Evolutionary conservation across 2,329 filamentous ascomycete species (phyloP), one percentile per base, ranked within the genome.

Genomic region (Colletotrichum lupini): DNA sequence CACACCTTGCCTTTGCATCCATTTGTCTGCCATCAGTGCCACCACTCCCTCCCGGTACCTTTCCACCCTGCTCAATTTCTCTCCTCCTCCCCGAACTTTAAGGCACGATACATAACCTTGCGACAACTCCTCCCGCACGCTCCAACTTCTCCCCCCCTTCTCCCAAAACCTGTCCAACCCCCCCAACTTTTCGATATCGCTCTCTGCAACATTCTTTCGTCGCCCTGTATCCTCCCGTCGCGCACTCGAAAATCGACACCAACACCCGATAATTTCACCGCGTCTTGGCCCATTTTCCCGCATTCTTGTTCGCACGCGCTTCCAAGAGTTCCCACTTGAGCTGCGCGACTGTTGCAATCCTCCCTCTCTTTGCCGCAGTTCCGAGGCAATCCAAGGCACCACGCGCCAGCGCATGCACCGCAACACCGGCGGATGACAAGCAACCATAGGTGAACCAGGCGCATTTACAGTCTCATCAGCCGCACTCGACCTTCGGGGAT

Each of bases 341-440:
- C 72, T 59, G 62, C 67, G 52, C 68, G 53, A 67, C 62, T 37
- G 63, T 68, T 55, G 62, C 67, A 67, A 61, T 52, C 28, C 46
- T 65, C 37, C 65, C 26, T 72, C 28, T n/a, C n/a, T 22, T 24
- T 37, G 59, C 56, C 49, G 46, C 62, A 61, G 26, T 22, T 49
- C 14, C 42, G 62, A 49, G 56, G 37, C 30, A 68, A 65, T 52
- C 26, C 59, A 32, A 62, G 42, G 49, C 66, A 74, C 49, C 64
- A 59, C 68, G 61, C 70, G n/a, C 77, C 77, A 75, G 60, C 76
- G 70, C 76, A 81, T 81, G 80, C 77, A 77, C 72, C 68, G 63
- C 55, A 68, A 65, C 74, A 74, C 70, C 74, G 74, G 79, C 79
- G 77, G 70, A 83, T 82, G 81, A 82, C 69, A 70, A 67, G 73